Percentiles rank a stretch among this genome's conserved stretches.
Conservation (phyloP, 2,329 filamentous ascomycete genomes). For the Teratosphaeria viscida region DNA sequence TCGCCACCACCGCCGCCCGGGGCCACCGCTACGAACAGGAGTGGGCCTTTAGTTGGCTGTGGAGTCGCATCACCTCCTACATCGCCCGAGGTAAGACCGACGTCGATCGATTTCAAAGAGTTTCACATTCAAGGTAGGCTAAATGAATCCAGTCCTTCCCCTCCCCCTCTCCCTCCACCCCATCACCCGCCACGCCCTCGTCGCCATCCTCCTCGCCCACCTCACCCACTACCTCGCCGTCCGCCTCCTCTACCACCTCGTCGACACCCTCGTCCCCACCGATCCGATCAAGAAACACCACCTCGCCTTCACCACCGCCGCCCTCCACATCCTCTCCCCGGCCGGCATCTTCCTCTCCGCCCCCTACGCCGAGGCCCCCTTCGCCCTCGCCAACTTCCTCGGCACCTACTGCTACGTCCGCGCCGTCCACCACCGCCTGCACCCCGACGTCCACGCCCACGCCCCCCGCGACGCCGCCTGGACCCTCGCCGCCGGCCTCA, state of each 20-base stretch:
- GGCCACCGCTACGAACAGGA: conserved; percentile 71
- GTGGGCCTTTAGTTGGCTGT: conserved; percentile 65
- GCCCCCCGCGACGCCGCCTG: conserved; percentile 12
- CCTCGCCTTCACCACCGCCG: conserved; percentile 58
- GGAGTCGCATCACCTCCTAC: conserved; percentile 36
- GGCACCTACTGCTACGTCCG: conserved; percentile 62
- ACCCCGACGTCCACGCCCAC: conserved; percentile 1
- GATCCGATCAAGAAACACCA: conserved; percentile 21
- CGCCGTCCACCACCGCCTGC: conserved; percentile 17
- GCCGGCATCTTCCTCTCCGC: conserved; percentile 83
- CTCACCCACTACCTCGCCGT: conserved; percentile 67
- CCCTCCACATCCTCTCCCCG: conserved; percentile 73
- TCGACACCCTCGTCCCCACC: conserved; percentile 42
- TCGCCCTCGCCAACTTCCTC: conserved; percentile 64
- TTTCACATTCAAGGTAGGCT: conserved; percentile 7
- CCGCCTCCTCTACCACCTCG: conserved; percentile 59
- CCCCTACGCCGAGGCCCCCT: conserved; percentile 72
- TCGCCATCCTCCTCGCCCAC: conserved; percentile 60
- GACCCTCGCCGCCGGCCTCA: conserved; percentile 18
- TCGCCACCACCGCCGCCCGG: conserved; percentile 49
- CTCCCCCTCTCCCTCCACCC: conserved; percentile 6
- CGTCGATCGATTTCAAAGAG: conserved; percentile 21
- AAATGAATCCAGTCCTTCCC: conserved; percentile 12
- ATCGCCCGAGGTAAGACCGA: conserved; percentile 31
- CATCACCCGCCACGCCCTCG: conserved; percentile 31